Base-by-base conservation (phyloP, 768 basidiomycete species). In the Podaxis pistillaris region DNA sequence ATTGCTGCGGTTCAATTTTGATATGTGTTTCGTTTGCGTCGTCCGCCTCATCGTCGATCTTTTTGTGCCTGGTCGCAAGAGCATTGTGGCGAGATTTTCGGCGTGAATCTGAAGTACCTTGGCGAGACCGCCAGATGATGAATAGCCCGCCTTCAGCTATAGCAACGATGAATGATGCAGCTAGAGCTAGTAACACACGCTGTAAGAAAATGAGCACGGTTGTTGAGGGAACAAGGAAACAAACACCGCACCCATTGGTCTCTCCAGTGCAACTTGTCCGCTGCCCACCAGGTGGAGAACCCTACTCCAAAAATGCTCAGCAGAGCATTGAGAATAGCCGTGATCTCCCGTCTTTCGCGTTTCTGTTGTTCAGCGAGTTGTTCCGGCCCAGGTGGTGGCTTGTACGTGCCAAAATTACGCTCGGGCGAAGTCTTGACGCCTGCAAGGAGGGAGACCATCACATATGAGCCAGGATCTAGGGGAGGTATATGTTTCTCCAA, bases 391-490 rank as follows among this genome's bases (percentile, higher is more conserved):
- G 72, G 74, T 22, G 78, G 80, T 24, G 77, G 80, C 3, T 69
- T 62, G 66, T 86, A 83, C 8, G 75, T 66, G 36, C 86, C 86
- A 63, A 91, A 90, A 38, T 80, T 85, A 58, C 88, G 83, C 62
- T 90, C 86, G 22, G 92, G 92, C 5, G 90, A 91, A n/a, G 91
- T 88, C 49, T 81, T 83, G 5, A 87, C 81, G 40, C 92, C 92
- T 15, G 93, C 91, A 4, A 94, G 83, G 38, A 94, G 77, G 19
- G 90, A 76, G 41, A 92, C 75, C 86, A 91, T 92, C 5, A 81
- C 76, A 70, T 90, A 93, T 13, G 81, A 76, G 22, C 75, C 74
- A 4, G 84, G 75, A 62, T 85, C 74, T 52, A 92, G 75, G 1
- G 78, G 73, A 54, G 74, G 68, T 51, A 76, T 74, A 38, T 71